Evolutionary conservation across 768 basidiomycete species (phyloP).

Genomic region (Pleurotus citrinopileatus): DNA sequence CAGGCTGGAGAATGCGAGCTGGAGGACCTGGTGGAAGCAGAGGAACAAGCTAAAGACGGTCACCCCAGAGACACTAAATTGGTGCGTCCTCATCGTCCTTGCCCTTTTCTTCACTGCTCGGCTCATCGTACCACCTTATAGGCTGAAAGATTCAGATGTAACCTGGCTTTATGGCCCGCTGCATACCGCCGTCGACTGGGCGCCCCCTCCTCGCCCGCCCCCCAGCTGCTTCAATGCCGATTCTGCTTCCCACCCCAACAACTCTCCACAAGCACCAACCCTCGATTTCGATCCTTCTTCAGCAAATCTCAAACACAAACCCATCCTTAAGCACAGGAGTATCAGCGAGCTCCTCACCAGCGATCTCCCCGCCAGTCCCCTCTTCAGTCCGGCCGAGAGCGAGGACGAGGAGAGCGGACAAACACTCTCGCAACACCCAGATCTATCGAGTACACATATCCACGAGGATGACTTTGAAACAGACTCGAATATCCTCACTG

Average conservation of each 20-base stretch:
- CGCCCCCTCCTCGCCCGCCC: constrained; percentile 59
- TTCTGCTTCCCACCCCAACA: constrained; percentile 23
- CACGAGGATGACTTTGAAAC: background rate
- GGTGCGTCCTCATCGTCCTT: constrained; percentile 53
- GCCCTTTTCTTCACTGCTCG: background rate
- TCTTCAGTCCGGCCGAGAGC: constrained; percentile 59
- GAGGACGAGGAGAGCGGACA: constrained; percentile 43
- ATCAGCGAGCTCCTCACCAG: constrained; percentile 85
- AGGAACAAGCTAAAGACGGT: constrained; percentile 93
- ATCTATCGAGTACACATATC: background rate
- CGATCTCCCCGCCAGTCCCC: constrained; percentile 60
- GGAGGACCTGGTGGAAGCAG: constrained; percentile 99
- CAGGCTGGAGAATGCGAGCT: constrained; percentile 95
- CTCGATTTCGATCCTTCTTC: constrained; percentile 43
- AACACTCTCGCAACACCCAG: constrained; percentile 12
- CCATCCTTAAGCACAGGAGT: constrained; percentile 95
- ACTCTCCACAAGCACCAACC: constrained; percentile 42
- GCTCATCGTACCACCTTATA: constrained; percentile 30
- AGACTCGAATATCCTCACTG: background rate
- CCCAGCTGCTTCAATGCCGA: constrained; percentile 34
- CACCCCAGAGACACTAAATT: constrained; percentile 96
- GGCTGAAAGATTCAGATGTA: constrained; percentile 99
- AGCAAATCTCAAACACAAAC: constrained; percentile 50
- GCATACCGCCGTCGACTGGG: constrained; percentile 88
- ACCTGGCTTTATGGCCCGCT: constrained; percentile 99